Evolutionary conservation across 306 rosid genomes (phyloP).

Genomic region (Begonia peltatifolia): DNA sequence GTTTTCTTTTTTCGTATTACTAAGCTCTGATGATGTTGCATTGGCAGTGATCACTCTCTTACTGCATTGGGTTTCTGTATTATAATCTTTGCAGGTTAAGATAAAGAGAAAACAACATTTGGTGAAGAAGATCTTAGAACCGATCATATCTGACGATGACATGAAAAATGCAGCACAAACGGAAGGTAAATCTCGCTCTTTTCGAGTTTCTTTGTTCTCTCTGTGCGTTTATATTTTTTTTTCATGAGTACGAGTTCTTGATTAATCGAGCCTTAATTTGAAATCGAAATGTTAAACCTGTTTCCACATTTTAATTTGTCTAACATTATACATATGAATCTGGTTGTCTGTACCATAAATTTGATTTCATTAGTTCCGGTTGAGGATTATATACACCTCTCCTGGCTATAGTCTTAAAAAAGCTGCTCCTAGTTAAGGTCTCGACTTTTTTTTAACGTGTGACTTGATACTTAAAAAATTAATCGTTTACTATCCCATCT

Average conservation of each 20-base stretch:
- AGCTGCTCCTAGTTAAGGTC: too few relatives aligned
- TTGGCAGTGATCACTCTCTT: background rate
- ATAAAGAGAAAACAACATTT: conserved; percentile 39
- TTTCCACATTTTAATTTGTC: too few relatives aligned
- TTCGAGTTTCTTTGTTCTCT: background rate
- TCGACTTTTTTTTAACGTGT: too few relatives aligned
- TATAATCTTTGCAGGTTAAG: conserved; percentile 25
- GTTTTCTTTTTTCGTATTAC: background rate
- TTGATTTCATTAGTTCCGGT: too few relatives aligned
- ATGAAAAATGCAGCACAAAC: conserved; percentile 35
- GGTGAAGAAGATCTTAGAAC: conserved; percentile 36
- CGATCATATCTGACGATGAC: conserved; percentile 32
- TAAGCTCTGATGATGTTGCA: background rate
- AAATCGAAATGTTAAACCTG: too few relatives aligned
- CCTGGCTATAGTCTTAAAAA: too few relatives aligned
- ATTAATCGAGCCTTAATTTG: too few relatives aligned
- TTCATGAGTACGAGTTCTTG: background rate
- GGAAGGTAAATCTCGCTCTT: conserved; percentile 21
- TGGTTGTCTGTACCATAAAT: too few relatives aligned
- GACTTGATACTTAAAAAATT: too few relatives aligned
- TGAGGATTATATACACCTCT: too few relatives aligned
- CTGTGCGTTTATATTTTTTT: background rate
- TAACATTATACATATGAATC: too few relatives aligned
- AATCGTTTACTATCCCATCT: too few relatives aligned
- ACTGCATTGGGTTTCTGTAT: background rate